Evolutionary conservation across 2,329 filamentous ascomycete genomes (phyloP), one percentile per base, ranked within the genome.

Genomic region (Capronia epimyces): DNA sequence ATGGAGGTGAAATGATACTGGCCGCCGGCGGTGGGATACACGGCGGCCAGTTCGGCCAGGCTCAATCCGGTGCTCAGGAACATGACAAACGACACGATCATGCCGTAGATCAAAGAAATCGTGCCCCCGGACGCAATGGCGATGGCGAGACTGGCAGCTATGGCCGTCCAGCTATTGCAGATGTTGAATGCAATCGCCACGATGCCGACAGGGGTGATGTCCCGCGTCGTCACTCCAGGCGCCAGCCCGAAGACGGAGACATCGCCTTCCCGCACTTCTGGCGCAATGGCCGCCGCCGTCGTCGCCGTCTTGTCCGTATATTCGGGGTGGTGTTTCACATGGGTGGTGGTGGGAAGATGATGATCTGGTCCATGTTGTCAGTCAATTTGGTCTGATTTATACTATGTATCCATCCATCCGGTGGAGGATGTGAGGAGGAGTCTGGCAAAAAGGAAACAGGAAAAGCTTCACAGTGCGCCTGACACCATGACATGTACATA

Each of bases 1-100:
- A 49, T 36, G n/a, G 47, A 62, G 2, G 67, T 70, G 68, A 68
- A 72, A 53, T 71, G 67, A 49, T 72, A 71, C 50, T 71, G 69
- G 4, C 67, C 70, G 7, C 68, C 70, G 0, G 69, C 68, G 24
- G 69, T 63, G 3, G 69, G 69, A 13, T 64, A 64, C 54, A 71
- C 69, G 0, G 67, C 68, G 1, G 66, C 65, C 61, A 71, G 61
- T 52, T 71, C 69, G 12, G 65, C 69, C 20, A 71, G 53, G 1
- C 67, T 46, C 12, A 53, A 63, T 1, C 61, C 63, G 25, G 53
- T 60, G 7, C 55, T 56, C 12, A 58, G 56, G 2, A 58, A 56
- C 1, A 59, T 39, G 16, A 66, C 25, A 10, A 60, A 58, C 7
- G 58, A 60, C 3, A 63, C 24, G 16, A 66, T 53, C 10, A 63